Percentiles rank a stretch among this genome's conserved stretches.
phyloP scores from a whole-genome alignment of 148 eudicot genomes.

The Polygonum aviculare region DNA sequence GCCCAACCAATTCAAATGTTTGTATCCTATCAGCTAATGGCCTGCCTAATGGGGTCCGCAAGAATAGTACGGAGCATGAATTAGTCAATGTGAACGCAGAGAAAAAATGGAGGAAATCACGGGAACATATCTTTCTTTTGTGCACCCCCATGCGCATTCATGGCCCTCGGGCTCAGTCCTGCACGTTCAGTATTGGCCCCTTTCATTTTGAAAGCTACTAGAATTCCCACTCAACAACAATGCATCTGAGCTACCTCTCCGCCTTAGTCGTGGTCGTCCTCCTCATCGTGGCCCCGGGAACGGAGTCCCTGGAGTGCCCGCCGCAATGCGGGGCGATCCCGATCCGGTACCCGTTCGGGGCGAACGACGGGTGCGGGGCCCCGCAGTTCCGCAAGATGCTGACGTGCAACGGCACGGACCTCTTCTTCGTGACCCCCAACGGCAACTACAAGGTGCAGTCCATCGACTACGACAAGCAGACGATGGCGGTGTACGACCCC shows the following conservation, averaged over 20 bases:
- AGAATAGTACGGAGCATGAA: neutral
- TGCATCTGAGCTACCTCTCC: neutral
- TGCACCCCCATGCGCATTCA: neutral
- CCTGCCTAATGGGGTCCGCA: too few species aligned
- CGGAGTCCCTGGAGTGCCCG: conserved; percentile 33
- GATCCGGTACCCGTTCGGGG: conserved; percentile 68
- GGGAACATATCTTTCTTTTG: neutral
- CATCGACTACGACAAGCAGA: conserved; percentile 57
- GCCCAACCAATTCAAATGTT: too few species aligned
- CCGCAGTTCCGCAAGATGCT: conserved; percentile 67
- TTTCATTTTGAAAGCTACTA: too few species aligned
- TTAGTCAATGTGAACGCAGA: neutral
- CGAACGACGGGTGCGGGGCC: conserved; percentile 88
- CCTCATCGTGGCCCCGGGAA: conserved; percentile 6
- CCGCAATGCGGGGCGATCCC: conserved; percentile 51
- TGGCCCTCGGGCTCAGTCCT: too few species aligned
- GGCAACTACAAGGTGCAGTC: conserved; percentile 82
- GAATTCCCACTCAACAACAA: neutral
- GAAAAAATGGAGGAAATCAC: neutral
- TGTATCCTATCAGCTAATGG: too few species aligned
- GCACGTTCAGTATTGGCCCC: too few species aligned
- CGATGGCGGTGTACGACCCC: conserved; percentile 60
- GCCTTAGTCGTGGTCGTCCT: conserved; percentile 8
- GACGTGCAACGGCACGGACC: conserved; percentile 49
- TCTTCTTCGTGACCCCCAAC: conserved; percentile 72